A percentile compares a stretch with the other conserved stretches of the same genome.
These are phyloP conservation scores for Gyromitra esculenta DNA, from an alignment of 2,329 filamentous ascomycete species.

Conservation along the genomic window DNA sequence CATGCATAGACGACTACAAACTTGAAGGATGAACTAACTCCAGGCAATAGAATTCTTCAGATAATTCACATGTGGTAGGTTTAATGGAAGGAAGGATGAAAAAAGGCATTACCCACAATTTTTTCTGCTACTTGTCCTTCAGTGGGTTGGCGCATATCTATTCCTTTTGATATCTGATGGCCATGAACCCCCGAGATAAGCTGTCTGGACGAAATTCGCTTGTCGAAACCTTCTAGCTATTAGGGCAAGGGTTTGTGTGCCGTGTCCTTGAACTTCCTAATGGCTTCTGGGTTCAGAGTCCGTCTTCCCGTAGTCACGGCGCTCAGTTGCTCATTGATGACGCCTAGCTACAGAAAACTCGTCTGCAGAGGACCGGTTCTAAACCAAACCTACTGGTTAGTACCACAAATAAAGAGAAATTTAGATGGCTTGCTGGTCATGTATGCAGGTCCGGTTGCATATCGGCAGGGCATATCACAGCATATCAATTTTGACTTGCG, in stretches of 20 bases:
- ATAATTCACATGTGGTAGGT: not conserved
- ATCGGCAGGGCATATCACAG: not conserved
- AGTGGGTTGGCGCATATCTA: not conserved
- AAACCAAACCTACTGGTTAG: not conserved
- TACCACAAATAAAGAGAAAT: conserved; percentile 9
- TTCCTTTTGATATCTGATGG: not conserved
- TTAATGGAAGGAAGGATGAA: not conserved
- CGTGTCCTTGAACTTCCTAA: not conserved
- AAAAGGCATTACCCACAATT: not conserved
- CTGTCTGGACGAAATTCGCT: not conserved
- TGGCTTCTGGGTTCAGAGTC: not conserved
- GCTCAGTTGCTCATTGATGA: not conserved
- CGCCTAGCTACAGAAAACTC: conserved; percentile 5
- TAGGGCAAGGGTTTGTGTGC: not conserved
- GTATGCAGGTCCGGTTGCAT: conserved; percentile 5
- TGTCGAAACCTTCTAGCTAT: not conserved
- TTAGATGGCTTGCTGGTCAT: not conserved
- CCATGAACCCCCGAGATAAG: not conserved
- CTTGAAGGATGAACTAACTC: not conserved
- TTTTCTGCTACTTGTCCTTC: not conserved
- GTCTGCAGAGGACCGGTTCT: not conserved
- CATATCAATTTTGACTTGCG: too few relatives aligned
- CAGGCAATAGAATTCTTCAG: not conserved
- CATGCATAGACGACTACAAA: not conserved
- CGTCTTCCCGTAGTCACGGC: not conserved